Evolutionary conservation across 108 stramenopile genomes (phyloP), one percentile per base, ranked within the genome.

Genomic region (Thalassiosira profunda): DNA sequence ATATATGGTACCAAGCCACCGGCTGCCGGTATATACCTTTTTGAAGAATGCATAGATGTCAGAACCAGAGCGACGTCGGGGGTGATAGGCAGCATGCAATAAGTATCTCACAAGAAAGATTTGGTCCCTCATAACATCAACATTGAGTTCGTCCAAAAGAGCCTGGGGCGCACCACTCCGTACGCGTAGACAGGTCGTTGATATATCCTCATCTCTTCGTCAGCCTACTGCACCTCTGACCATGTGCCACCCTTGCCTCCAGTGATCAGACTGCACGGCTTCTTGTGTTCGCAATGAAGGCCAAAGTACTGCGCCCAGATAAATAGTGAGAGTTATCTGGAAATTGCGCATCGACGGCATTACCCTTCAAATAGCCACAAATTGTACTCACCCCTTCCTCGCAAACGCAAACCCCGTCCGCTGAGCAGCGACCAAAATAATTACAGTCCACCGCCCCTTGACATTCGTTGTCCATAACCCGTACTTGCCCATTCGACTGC

Each of bases 1-100:
- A 28, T 40, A 62, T 8, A 17, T 33, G 2, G 42, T 55, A 35
- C 25, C 67, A 35, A 68, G 58, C 67, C 67, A 68, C 0, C 67
- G 15, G 23, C 55, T 47, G 5, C 67, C 67, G n/a, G 53, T 43
- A 20, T 68, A 68, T n/a, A n/a, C n/a, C n/a, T n/a, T n/a, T n/a
- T n/a, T n/a, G n/a, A n/a, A n/a, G n/a, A n/a, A n/a, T n/a, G n/a
- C n/a, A n/a, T n/a, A n/a, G n/a, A n/a, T n/a, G n/a, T n/a, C n/a
- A n/a, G n/a, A n/a, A n/a, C n/a, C n/a, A n/a, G n/a, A n/a, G n/a
- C n/a, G n/a, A n/a, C n/a, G n/a, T n/a, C n/a, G n/a, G n/a, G n/a
- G n/a, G n/a, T n/a, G n/a, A n/a, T n/a, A n/a, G n/a, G n/a, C n/a
- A n/a, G n/a, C n/a, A n/a, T n/a, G n/a, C n/a, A n/a, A n/a, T n/a